Base-by-base conservation (phyloP, 1,139 yeast genomes). In the Hanseniaspora uvarum region DNA sequence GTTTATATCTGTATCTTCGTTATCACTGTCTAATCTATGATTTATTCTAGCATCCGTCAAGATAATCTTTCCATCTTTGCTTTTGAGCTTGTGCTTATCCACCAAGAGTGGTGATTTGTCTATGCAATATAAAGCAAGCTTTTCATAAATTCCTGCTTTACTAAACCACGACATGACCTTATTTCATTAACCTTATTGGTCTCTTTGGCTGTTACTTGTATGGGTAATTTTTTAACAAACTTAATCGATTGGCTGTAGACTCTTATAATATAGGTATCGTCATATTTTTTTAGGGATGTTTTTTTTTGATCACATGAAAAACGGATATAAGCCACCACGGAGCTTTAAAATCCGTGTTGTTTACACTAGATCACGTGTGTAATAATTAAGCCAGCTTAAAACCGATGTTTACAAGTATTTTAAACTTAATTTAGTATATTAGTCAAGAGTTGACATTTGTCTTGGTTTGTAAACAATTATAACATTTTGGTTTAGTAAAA, bases 81-180 rank as follows among this genome's bases (percentile, higher is more conserved):
- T 45, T 16, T 40, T 44, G 4, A 48, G 45, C 12, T 53, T 49
- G 28, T 53, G 28, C 23, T 46, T 46, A 26, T 53, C 56, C 7
- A 53, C 47, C 30, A 47, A 21, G 11, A 53, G 46, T 11, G 53
- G 53, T 2, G 50, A 47, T 16, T 53, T 49, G 40, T 53, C 53
- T 38, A 48, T 53, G 23, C 36, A 39, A 24, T 53, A 48, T 21
- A 48, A 34, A 21, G 45, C 52, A n/a, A 53, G 49, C 30, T 48
- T 53, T 24, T 53, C 53, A 11, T 43, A 43, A 6, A 51, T 16
- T 41, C 46, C 53, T 48, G 46, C 45, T 33, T 36, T 39, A 71
- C 85, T 60, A 86, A 75, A 69, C 87, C 87, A 24, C 89, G 92
- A 41, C 68, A 49, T 49, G 4, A 4, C n/a, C 6, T 16, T 21